Percentiles rank a stretch among this genome's conserved stretches.
Evolutionary conservation across 2,329 filamentous ascomycete genomes (phyloP).

Genomic region (Talaromyces funiculosus): DNA sequence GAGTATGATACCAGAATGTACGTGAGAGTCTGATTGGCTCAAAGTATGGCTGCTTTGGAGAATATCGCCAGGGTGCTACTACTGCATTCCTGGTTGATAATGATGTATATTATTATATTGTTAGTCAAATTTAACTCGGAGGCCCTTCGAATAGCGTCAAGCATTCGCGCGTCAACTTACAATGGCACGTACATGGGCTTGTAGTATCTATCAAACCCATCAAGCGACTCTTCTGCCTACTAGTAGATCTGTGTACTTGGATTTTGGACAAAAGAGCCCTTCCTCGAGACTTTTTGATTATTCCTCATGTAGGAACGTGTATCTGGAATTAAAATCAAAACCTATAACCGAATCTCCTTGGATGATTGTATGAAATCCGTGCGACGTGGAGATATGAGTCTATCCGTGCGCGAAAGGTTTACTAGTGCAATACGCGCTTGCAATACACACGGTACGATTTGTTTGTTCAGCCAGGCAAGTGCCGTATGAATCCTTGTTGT

Average conservation of each 20-base stretch:
- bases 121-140: background rate
- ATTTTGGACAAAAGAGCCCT: background rate
- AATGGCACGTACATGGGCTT: background rate
- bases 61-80: background rate
- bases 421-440: background rate
- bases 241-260: background rate
- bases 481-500: background rate
- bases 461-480: background rate
- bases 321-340: background rate
- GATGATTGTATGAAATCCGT: background rate
- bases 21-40: background rate
- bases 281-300: background rate
- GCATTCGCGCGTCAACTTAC: background rate
- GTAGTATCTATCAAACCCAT: background rate
- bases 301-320: background rate
- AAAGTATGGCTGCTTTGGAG: background rate
- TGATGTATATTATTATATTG: background rate
- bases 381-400: background rate
- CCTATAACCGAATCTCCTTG: background rate
- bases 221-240: background rate
- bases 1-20: background rate
- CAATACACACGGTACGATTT: background rate
- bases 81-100: background rate
- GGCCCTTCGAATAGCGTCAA: background rate
- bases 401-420: background rate